phyloP scores from a whole-genome alignment of 306 rosid genomes.

The Canavalia gladiata region DNA sequence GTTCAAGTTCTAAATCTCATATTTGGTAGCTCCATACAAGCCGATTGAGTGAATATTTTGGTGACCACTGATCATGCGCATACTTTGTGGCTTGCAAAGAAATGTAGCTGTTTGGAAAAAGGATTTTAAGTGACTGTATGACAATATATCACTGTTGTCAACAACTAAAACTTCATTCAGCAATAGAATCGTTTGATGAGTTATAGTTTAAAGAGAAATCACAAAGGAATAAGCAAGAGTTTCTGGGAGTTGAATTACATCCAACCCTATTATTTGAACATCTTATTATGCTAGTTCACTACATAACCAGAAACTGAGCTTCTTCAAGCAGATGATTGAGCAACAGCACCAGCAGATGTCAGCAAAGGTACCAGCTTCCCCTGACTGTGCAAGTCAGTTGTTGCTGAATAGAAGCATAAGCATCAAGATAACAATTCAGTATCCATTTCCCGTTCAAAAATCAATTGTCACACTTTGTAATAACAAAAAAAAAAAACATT shows the following conservation, averaged over 20 bases:
- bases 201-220: constrained; percentile 23
- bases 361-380: constrained; percentile 81
- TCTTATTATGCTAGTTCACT: constrained; percentile 40
- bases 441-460: no score
- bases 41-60: not conserved
- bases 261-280: not conserved
- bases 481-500: no score
- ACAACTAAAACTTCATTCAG: constrained; percentile 9
- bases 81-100: not conserved
- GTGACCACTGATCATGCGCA: not conserved
- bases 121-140: not conserved
- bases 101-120: not conserved
- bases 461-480: no score
- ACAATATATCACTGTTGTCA: not conserved
- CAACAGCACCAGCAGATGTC: constrained; percentile 71
- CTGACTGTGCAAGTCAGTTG: constrained; percentile 60
- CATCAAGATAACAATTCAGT: constrained; percentile 17
- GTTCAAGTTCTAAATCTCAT: not conserved
- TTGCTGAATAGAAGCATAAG: constrained; percentile 61
- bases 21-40: not conserved
- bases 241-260: not conserved
- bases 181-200: not conserved
- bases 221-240: not conserved
- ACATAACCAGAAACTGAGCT: constrained; percentile 1
- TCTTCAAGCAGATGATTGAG: constrained; percentile 54